phyloP scores from a whole-genome alignment of 129 eudicot genomes.

The Flaveria ramosissima region DNA sequence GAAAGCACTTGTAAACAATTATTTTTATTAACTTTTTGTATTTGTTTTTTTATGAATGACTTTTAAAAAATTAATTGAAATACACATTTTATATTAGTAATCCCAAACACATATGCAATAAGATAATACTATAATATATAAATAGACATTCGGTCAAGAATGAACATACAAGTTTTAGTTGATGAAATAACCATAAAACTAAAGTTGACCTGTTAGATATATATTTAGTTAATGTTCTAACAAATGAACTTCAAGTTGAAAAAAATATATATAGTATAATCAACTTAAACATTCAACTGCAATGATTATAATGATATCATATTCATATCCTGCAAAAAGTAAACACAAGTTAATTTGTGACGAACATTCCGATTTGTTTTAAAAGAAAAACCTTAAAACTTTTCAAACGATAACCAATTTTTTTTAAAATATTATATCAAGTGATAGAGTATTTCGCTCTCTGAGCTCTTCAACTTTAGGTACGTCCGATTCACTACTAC shows the following conservation, averaged over 20 bases:
- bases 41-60: too few relatives aligned
- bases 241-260: slow-evolving; percentile 23
- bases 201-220: slow-evolving; percentile 1
- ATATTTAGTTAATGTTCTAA: neutral
- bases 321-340: slow-evolving; percentile 9
- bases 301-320: slow-evolving; percentile 2
- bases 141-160: neutral
- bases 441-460: too few relatives aligned
- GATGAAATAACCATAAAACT: neutral
- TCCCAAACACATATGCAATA: too few relatives aligned
- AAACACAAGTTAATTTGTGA: slow-evolving; percentile 4
- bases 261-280: neutral
- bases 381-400: neutral
- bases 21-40: too few relatives aligned
- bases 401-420: neutral
- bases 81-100: too few relatives aligned
- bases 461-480: neutral
- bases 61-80: too few relatives aligned
- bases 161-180: neutral
- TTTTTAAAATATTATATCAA: neutral
- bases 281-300: slow-evolving; percentile 3
- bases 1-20: too few relatives aligned
- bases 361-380: neutral
- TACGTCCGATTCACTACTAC: neutral
- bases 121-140: neutral